Evolutionary conservation across 2,329 filamentous ascomycete species (phyloP).

Genomic region (Colletotrichum horii): DNA sequence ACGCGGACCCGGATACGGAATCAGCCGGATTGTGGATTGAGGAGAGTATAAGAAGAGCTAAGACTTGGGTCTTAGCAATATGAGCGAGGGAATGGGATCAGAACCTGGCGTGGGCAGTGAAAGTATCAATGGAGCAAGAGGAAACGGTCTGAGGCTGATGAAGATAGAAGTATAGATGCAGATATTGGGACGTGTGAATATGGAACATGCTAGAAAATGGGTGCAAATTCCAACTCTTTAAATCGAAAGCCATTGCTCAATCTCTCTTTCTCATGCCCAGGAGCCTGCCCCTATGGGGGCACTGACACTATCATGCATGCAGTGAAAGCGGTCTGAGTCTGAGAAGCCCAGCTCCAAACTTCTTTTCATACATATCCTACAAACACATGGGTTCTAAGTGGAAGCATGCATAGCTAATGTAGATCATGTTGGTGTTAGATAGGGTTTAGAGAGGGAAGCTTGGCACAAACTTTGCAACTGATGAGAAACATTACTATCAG

Average conservation of each 20-base stretch:
- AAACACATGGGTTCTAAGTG: not conserved
- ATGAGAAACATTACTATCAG: not conserved
- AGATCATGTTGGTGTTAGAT: not conserved
- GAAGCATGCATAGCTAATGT: not conserved
- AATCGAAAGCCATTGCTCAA: not conserved
- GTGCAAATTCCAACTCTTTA: not conserved
- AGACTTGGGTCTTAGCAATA: not conserved
- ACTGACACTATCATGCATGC: not conserved
- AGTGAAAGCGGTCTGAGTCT: not conserved
- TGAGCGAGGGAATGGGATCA: not conserved
- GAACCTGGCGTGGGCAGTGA: not conserved
- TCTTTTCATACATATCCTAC: not conserved
- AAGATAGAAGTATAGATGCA: not conserved
- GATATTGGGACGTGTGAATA: not conserved
- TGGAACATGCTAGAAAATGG: not conserved
- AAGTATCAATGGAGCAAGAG: not conserved
- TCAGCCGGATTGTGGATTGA: not conserved
- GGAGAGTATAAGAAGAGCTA: not conserved
- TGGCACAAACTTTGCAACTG: not conserved
- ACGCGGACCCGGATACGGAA: not conserved
- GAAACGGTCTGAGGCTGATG: not conserved
- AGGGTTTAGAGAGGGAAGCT: not conserved
- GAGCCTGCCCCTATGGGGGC: not conserved
- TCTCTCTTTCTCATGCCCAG: not conserved
- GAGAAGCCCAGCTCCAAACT: not conserved